A percentile compares a stretch with the other conserved stretches of the same genome.
These are phyloP conservation scores for Cladosporium sp. DNA, from an alignment of 2,329 filamentous ascomycete species.

Conservation along the genomic window DNA sequence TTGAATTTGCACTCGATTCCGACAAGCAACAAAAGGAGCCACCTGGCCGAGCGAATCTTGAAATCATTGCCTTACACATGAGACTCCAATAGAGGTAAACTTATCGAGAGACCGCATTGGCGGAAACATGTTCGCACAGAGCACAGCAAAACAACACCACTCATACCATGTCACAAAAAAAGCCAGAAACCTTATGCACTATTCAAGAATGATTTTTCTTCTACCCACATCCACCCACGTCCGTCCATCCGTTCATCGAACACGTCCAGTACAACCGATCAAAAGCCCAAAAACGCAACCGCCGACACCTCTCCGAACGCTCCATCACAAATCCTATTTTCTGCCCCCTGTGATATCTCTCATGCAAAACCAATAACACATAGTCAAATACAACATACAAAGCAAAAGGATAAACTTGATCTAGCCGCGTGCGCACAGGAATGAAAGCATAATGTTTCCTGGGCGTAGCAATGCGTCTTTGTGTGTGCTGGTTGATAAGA, in stretches of 20 bases:
- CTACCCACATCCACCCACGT: too few species aligned
- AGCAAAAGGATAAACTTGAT: background rate
- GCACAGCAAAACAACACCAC: background rate
- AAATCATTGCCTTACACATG: too few species aligned
- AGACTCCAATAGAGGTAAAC: too few species aligned
- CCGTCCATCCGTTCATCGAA: background rate
- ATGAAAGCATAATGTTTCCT: too few species aligned
- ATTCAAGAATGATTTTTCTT: background rate
- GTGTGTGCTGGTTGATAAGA: background rate
- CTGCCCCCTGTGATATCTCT: background rate
- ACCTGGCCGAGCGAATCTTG: too few species aligned
- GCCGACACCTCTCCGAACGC: background rate
- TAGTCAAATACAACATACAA: background rate
- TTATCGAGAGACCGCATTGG: too few species aligned
- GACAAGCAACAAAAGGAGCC: too few species aligned
- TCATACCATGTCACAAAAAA: background rate
- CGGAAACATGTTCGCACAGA: too few species aligned
- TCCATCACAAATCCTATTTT: background rate
- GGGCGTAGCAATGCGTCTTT: background rate
- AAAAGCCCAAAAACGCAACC: background rate
- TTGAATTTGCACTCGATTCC: too few species aligned
- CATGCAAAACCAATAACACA: background rate
- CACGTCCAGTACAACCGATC: too few species aligned
- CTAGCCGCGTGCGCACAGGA: background rate
- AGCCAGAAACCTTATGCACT: too few species aligned